Percentiles rank a stretch among this genome's conserved stretches.
phyloP scores from a whole-genome alignment of 495 filamentous ascomycete genomes.

The Apodospora peruviana region DNA sequence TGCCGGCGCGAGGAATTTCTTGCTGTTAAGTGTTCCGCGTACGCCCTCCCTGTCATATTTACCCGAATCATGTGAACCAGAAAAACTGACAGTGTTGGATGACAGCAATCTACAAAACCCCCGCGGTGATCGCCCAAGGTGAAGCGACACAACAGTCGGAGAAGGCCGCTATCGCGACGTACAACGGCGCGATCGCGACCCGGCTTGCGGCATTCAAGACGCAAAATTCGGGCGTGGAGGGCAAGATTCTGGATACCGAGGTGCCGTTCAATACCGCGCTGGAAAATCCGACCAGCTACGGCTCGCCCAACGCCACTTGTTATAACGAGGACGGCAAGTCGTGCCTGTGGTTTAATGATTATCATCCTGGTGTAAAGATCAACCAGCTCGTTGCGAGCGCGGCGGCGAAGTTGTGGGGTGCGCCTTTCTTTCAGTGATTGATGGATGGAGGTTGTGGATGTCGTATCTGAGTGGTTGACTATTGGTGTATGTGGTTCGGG shows the following conservation, averaged over 20 bases:
- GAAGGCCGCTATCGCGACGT: conserved; percentile 31
- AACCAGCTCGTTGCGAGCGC: conserved; percentile 30
- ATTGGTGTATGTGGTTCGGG: too few species aligned
- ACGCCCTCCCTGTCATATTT: conserved; percentile 4
- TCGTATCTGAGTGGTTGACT: too few species aligned
- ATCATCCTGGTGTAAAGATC: conserved; percentile 38
- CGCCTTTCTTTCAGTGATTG: conserved; percentile 24
- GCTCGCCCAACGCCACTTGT: conserved; percentile 37
- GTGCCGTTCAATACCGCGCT: conserved; percentile 34
- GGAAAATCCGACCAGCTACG: conserved; percentile 36
- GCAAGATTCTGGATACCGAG: conserved; percentile 33
- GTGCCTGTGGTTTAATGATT: conserved; percentile 43
- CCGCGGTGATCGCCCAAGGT: conserved; percentile 38
- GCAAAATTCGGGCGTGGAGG: conserved; percentile 23
- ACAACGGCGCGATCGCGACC: conserved; percentile 27
- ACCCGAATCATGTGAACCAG: not conserved
- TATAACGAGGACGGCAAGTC: conserved; percentile 36
- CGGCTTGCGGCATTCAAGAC: conserved; percentile 21
- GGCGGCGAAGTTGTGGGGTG: conserved; percentile 36
- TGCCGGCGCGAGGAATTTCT: conserved; percentile 66
- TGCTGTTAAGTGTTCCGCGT: conserved; percentile 69
- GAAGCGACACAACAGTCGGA: conserved; percentile 17
- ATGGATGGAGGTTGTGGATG: too few species aligned
- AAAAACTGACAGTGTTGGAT: conserved; percentile 1
- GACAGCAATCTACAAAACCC: conserved; percentile 56